These are phyloP conservation scores for Marsdenia floribunda DNA, from an alignment of 257 asterid species.

Conservation along the genomic window DNA sequence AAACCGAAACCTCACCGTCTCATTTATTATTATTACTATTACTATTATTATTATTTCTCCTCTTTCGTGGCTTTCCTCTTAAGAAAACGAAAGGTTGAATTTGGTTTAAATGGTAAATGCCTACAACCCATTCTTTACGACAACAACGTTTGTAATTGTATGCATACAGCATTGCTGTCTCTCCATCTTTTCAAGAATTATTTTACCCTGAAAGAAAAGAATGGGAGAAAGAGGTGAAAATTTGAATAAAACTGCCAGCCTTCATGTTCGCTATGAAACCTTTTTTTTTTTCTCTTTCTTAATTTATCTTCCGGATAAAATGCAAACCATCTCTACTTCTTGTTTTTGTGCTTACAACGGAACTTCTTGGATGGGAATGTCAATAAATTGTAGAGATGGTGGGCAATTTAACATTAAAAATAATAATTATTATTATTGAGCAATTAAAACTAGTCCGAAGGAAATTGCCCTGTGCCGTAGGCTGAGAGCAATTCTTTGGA, in stretches of 20 bases:
- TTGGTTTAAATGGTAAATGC: not conserved
- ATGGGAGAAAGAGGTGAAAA: not conserved
- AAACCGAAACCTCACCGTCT: constrained; percentile 2
- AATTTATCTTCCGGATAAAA: constrained; percentile 36
- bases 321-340: constrained; percentile 46
- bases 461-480: not conserved
- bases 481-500: not conserved
- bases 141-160: not conserved
- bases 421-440: constrained; percentile 1
- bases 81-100: not conserved
- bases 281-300: constrained; percentile 13
- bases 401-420: constrained; percentile 22
- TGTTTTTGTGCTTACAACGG: not conserved
- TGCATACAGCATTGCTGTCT: not conserved
- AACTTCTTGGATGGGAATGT: not conserved
- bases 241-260: not conserved
- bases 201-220: not conserved
- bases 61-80: not conserved
- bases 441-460: constrained; percentile 11
- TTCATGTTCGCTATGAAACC: constrained; percentile 8
- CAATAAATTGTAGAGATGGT: constrained; percentile 21
- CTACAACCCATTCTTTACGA: not conserved
- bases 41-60: not conserved
- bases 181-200: too few relatives aligned
- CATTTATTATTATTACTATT: too few relatives aligned